Evolutionary conservation across 352 stramenopile genomes (phyloP), one percentile per base, ranked within the genome.

Genomic region (Stramenopiles sp.): DNA sequence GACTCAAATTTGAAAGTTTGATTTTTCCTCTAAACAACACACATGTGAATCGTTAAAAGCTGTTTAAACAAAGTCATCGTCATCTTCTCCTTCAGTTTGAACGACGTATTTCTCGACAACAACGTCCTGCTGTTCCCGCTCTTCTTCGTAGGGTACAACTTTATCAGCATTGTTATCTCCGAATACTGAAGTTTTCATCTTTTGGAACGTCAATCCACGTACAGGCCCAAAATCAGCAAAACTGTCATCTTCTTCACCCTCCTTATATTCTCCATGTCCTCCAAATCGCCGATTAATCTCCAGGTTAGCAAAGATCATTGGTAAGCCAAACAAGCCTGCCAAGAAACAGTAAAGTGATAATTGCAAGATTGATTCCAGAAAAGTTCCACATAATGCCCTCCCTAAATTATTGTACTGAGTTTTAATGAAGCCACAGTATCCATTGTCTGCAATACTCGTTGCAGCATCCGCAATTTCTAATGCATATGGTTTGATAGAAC

Each of bases 161-260:
- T 4, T 14, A 33, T 4, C 71, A 78, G 4, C 30, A 14, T 78
- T 33, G 39, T 14, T 14, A 55, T 14, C 39, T 14, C 39, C 39
- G 14, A 55, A 55, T 4, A 55, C 14, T 14, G 4, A 14, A 4
- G 71, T 78, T 78, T 31, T 31, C 30, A 78, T 78, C 22, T 78
- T 78, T 78, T 78, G 30, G 22, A 78, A 78, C 4, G 71, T 78
- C 71, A 78, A 33, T 33, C 71, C 71, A 31, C 71, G 30, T 33
- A 78, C 71, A 31, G 31, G 31, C 4, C 71, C 71, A 33, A 14
- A 78, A 4, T 55, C 39, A 14, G 4, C 39, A n/a, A n/a, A n/a
- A 14, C 30, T 8, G 14, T 78, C 71, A 14, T 78, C 71, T 14
- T 78, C 30, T 78, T 78, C 71, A 33, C 31, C 30, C 22, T 31